Evolutionary conservation across 192 early-diverging fungal genomes (phyloP), one percentile per base, ranked within the genome.

Genomic region (Coemansia sp.): DNA sequence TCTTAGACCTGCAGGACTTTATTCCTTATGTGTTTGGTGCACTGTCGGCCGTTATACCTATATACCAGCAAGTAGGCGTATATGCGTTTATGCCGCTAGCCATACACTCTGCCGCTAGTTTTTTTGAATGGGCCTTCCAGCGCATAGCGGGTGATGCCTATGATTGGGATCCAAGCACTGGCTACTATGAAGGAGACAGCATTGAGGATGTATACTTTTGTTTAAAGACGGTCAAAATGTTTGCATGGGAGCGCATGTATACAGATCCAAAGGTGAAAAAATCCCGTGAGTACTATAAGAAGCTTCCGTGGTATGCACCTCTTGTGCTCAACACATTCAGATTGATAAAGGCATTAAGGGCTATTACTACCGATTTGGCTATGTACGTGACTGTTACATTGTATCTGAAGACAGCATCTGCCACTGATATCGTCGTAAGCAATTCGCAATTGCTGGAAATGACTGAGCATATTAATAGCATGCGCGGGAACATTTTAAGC

Each of bases 241-340:
- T 43, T 43, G 58, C 41, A 5, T 59, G 58, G 58, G 58, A 59
- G 29, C 7, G 32, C 1, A 59, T 43, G 41, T 44, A 59, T 19
- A 3, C 8, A 1, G 58, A 59, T 5, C 41, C 17, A 18, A 33
- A 27, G 40, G 15, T 59, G 3, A 57, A 27, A 8, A 24, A 37
- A n/a, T 6, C 3, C 12, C 10, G 27, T 0, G 38, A 12, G 10
- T 29, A 57, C 6, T 0, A 22, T 12, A 27, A 57, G 5, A 21
- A 10, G 2, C 38, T 37, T 0, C 36, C 22, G 11, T 57, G 56
- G 56, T 57, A 57, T 40, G 40, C 36, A 4, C 22, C 56, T 18
- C 8, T 40, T 4, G 36, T 57, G 12, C 17, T 3, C 14, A 6
- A 40, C 40, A 22, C 2, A 1, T 14, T 46, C 11, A 46, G 1